A percentile compares a stretch with the other conserved stretches of the same genome.
phyloP scores from a whole-genome alignment of 108 stramenopile genomes.

The Skeletonema grethae region DNA sequence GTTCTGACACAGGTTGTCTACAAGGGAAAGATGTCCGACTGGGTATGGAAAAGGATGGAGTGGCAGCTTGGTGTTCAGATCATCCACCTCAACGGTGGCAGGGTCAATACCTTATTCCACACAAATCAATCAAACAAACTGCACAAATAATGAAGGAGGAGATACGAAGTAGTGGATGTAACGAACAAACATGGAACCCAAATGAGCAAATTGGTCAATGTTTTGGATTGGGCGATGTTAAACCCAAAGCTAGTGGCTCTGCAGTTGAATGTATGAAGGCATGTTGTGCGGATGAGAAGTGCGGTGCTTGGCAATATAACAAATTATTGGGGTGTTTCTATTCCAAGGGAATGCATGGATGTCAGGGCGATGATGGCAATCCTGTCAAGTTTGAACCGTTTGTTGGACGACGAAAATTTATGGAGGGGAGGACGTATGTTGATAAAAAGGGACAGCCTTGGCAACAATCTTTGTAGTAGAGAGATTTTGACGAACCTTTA shows the following conservation, averaged over 20 bases:
- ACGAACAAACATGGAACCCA: constrained; percentile 55
- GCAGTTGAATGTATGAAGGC: constrained; percentile 52
- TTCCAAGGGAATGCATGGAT: constrained; percentile 42
- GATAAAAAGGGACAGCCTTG: constrained; percentile 41
- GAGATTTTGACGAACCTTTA: too few relatives aligned
- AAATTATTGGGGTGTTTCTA: constrained; percentile 57
- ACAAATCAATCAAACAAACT: constrained; percentile 1
- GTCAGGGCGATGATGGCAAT: constrained; percentile 44
- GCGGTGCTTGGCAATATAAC: constrained; percentile 62
- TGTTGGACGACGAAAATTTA: constrained; percentile 53
- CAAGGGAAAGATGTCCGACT: constrained; percentile 55
- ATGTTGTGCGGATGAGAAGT: constrained; percentile 54
- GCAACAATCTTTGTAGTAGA: constrained; percentile 20
- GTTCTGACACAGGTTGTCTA: constrained; percentile 52
- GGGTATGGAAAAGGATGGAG: constrained; percentile 62
- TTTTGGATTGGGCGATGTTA: constrained; percentile 62
- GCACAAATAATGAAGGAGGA: constrained; percentile 8
- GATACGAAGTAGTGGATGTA: constrained; percentile 28
- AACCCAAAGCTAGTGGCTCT: constrained; percentile 19
- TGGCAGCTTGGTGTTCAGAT: constrained; percentile 56
- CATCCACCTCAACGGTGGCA: constrained; percentile 56
- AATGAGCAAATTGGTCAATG: constrained; percentile 58
- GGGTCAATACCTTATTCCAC: constrained; percentile 48
- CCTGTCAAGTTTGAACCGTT: constrained; percentile 57
- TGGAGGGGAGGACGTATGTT: constrained; percentile 31